Base-by-base conservation (phyloP, 768 basidiomycete genomes). In the Cystofilobasidium macerans region DNA sequence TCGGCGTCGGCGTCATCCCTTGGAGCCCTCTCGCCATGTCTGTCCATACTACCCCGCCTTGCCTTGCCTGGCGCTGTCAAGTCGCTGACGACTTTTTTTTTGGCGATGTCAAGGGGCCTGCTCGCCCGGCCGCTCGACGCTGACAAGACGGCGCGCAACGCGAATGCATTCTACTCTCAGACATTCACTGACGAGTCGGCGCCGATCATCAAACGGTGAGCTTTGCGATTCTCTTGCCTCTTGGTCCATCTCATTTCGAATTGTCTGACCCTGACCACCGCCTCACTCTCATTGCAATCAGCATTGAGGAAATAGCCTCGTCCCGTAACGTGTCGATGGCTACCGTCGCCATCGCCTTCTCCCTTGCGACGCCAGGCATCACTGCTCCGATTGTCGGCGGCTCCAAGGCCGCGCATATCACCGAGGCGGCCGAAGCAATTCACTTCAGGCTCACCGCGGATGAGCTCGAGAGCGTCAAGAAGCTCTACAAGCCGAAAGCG, bases 331-430 rank as follows among this genome's bases (percentile, higher is more conserved):
- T 78, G 9, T 79, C 76, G 32, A 86, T 86, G 85, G 82, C 83
- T 0, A 82, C 83, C 65, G 75, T 81, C 32, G 79, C 80, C 11
- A 66, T 81, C 4, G 77, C 78, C 3, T 81, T 81, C 80, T 78
- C 26, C 76, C 77, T 45, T 78, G 84, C 18, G 76, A 36, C 33
- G 20, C 65, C 78, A 20, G 77, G 78, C 32, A 79, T 85, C 6
- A 76, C 82, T 0, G 83, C 83, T 1, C 84, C 84, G 0, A 83
- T 85, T 70, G 79, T 85, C 36, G 84, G 83, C 0, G 77, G 36
- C 33, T n/a, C n/a, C 57, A 58, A 58, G 35, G 57, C 40, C 13
- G 11, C 3, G n/a, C 35, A 36, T 24, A 32, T 58, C 40, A 13
- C 8, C 14, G 16, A 2, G 35, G 36, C 40, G 4, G 40, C 40